These are phyloP conservation scores for Aspergillus steynii DNA, from an alignment of 495 filamentous ascomycete species.

Conservation along the genomic window DNA sequence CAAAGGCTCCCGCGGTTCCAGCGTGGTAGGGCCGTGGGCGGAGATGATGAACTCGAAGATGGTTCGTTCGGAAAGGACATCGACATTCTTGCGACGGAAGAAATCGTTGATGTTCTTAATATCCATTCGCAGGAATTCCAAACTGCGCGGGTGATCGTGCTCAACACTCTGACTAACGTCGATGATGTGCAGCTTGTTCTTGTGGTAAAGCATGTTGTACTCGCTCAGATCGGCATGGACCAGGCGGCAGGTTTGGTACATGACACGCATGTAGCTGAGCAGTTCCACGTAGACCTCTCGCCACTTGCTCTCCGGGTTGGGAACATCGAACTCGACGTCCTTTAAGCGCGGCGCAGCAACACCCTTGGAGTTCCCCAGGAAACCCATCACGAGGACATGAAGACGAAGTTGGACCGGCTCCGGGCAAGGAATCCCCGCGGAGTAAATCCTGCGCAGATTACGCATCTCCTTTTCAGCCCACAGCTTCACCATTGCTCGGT, in stretches of 20 bases:
- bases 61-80: conserved; percentile 68
- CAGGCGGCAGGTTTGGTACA: conserved; percentile 86
- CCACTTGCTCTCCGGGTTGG: conserved; percentile 64
- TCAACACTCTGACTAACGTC: conserved; percentile 97
- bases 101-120: conserved; percentile 94
- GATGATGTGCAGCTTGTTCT: conserved; percentile 83
- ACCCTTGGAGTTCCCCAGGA: conserved; percentile 84
- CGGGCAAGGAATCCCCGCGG: conserved; percentile 84
- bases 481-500: conserved; percentile 91
- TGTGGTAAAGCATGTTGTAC: conserved; percentile 93
- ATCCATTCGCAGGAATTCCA: conserved; percentile 95
- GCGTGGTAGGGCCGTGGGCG: conserved; percentile 50
- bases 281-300: conserved; percentile 76
- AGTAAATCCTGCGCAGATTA: conserved; percentile 80
- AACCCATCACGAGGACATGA: conserved; percentile 91
- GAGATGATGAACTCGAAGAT: conserved; percentile 79
- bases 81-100: conserved; percentile 81
- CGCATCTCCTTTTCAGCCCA: conserved; percentile 99
- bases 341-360: conserved; percentile 81
- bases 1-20: conserved; percentile 41
- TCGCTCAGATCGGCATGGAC: conserved; percentile 97
- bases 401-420: conserved; percentile 84
- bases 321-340: conserved; percentile 64
- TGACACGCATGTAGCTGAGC: conserved; percentile 81
- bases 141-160: conserved; percentile 86